Evolutionary conservation across 495 filamentous ascomycete species (phyloP), one percentile per base, ranked within the genome.

Genomic region (Mytilinidion resinicola): DNA sequence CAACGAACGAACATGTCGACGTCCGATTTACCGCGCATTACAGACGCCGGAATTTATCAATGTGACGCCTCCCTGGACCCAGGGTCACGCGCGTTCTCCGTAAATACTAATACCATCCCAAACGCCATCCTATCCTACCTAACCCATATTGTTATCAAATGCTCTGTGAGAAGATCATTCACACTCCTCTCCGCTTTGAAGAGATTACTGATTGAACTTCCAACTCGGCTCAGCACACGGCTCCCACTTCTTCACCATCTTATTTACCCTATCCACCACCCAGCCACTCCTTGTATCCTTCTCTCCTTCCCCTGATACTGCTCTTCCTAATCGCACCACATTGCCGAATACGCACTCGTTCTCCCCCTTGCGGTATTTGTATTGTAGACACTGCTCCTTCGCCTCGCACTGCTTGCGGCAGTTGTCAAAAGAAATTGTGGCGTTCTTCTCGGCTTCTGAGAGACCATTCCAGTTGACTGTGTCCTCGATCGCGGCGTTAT

Each of bases 341-440:
- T 60, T 59, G n/a, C 64, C 57, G 1, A 64, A 46, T 1, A 46
- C 36, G 38, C 64, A 67, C 30, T 64, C 61, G 11, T 41, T 42
- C 1, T 33, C 41, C 14, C 56, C 42, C 1, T 15, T 25, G 6
- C 19, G 53, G 19, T 38, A 60, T 35, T 57, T 64, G 50, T 56
- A 69, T 47, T 69, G 66, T 30, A 69, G 9, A 37, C 66, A 69
- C 15, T 69, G 63, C 12, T 58, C 51, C 1, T 41, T 36, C 3
- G n/a, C 33, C 25, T 51, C 8, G 39, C 66, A 69, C 14, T 56
- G 20, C 8, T 37, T 17, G 21, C 53, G 42, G 50, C 66, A 68
- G 9, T 49, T 34, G 10, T 52, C 59, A n/a, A 51, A 52, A 17
- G 60, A 62, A 8, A 49, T 36, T 11, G 47, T 51, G 0, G 59